Percentiles rank a stretch among this genome's conserved stretches.
phyloP scores from a whole-genome alignment of 345 rosid species.

The Nephelium lappaceum region DNA sequence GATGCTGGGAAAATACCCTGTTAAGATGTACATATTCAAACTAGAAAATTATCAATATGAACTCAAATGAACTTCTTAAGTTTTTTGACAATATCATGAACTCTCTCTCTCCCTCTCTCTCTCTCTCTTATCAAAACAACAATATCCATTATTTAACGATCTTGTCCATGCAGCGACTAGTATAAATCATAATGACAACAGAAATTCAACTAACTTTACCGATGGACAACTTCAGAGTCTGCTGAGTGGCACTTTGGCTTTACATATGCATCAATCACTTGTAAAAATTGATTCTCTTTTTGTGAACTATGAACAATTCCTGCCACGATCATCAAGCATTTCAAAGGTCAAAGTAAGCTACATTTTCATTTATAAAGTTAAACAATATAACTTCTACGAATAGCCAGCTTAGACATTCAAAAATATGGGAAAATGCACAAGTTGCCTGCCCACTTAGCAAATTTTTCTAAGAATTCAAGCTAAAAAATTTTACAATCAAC shows the following conservation, averaged over 20 bases:
- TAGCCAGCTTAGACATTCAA: neutral
- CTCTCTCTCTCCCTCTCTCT: neutral
- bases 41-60: neutral
- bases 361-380: neutral
- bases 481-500: neutral
- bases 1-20: conserved; percentile 64
- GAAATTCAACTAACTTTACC: conserved; percentile 42
- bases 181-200: conserved; percentile 22
- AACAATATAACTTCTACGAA: neutral
- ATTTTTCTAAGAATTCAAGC: neutral
- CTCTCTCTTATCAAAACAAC: neutral
- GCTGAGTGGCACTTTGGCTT: conserved; percentile 82
- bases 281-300: conserved; percentile 45
- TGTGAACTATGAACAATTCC: conserved; percentile 40
- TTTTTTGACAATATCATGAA: neutral
- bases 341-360: conserved; percentile 6
- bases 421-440: neutral
- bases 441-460: neutral
- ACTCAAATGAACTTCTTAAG: conserved; percentile 5
- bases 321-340: conserved; percentile 26
- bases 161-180: neutral
- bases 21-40: conserved; percentile 7
- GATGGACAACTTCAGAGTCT: conserved; percentile 62
- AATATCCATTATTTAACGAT: neutral
- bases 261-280: conserved; percentile 80